A percentile compares a stretch with the other conserved stretches of the same genome.
phyloP scores from a whole-genome alignment of 768 basidiomycete genomes.

The Boletus pseudo-olivaceus region DNA sequence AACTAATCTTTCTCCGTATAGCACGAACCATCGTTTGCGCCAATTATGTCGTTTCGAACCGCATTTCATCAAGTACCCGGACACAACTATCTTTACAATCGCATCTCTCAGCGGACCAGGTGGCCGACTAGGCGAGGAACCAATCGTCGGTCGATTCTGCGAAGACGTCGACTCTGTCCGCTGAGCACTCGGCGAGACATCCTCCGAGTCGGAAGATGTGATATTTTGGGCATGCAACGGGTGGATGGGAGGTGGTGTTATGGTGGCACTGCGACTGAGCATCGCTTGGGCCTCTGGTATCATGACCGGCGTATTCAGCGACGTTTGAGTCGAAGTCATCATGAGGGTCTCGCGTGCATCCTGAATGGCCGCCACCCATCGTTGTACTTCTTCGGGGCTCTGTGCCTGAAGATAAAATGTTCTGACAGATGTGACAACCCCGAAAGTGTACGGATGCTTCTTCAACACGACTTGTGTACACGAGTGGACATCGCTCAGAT shows the following conservation, averaged over 20 bases:
- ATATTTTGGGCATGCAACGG: slow-evolving; percentile 43
- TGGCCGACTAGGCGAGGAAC: slow-evolving; percentile 45
- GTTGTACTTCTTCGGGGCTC: slow-evolving; percentile 63
- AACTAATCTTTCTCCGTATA: slow-evolving; percentile 83
- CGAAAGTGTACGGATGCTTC: slow-evolving; percentile 85
- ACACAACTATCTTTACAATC: slow-evolving; percentile 69
- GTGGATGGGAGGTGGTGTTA: slow-evolving; percentile 48
- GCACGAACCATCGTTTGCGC: slow-evolving; percentile 96
- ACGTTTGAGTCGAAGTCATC: slow-evolving; percentile 58
- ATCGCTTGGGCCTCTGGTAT: slow-evolving; percentile 39
- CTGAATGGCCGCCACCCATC: slow-evolving; percentile 83
- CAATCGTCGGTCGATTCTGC: slow-evolving; percentile 38
- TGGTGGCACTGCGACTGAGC: slow-evolving; percentile 30
- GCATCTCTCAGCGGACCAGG: slow-evolving; percentile 45
- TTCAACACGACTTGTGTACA: slow-evolving; percentile 86
- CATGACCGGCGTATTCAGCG: slow-evolving; percentile 49
- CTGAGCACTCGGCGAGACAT: slow-evolving; percentile 49
- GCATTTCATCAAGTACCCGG: slow-evolving; percentile 95
- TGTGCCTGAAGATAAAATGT: slow-evolving; percentile 91
- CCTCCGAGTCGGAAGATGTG: slow-evolving; percentile 81
- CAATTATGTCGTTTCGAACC: slow-evolving; percentile 90
- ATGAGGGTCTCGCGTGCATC: slow-evolving; percentile 65
- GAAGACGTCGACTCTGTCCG: slow-evolving; percentile 44
- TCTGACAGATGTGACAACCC: slow-evolving; percentile 83
- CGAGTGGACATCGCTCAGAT: slow-evolving; percentile 84